Evolutionary conservation across 139 green algal genomes (phyloP).

Genomic region (Chara braunii): DNA sequence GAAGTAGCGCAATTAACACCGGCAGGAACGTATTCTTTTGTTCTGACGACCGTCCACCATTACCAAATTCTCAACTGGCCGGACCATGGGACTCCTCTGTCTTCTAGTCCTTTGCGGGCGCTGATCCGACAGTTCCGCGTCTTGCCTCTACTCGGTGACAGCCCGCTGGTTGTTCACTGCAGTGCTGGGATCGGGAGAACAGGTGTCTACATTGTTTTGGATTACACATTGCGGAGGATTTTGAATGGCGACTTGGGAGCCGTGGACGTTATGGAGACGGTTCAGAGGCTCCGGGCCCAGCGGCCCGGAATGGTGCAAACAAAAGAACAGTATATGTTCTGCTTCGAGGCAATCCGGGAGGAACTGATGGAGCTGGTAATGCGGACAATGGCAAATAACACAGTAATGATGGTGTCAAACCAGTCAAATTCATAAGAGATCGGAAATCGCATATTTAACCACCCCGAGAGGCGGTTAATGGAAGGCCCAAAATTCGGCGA

Average conservation of each 20-base stretch:
- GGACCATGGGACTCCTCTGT: conserved; percentile 56
- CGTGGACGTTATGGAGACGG: conserved; percentile 55
- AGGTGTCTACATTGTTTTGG: conserved; percentile 72
- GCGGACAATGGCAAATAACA: too few relatives aligned
- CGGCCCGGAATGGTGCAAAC: conserved; percentile 85
- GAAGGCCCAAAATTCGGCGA: too few relatives aligned
- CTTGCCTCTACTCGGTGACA: neutral
- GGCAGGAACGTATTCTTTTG: too few relatives aligned
- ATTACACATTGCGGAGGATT: conserved; percentile 62
- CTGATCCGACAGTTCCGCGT: conserved; percentile 41
- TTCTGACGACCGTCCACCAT: too few relatives aligned
- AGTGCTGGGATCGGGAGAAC: conserved; percentile 77
- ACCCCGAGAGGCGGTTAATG: too few relatives aligned
- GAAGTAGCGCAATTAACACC: too few relatives aligned
- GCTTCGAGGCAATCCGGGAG: too few relatives aligned
- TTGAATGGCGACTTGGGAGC: conserved; percentile 27
- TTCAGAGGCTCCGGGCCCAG: conserved; percentile 61
- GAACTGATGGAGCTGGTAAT: too few relatives aligned
- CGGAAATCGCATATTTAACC: too few relatives aligned
- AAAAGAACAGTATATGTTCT: too few relatives aligned
- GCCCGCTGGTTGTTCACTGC: conserved; percentile 57
- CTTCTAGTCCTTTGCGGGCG: conserved; percentile 40
- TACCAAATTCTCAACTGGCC: conserved; percentile 53
- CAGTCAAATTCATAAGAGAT: too few relatives aligned
- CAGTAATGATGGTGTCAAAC: too few relatives aligned